Evolutionary conservation across 139 green algal species (phyloP), one percentile per base, ranked within the genome.

Genomic region (Micromonas commoda): DNA sequence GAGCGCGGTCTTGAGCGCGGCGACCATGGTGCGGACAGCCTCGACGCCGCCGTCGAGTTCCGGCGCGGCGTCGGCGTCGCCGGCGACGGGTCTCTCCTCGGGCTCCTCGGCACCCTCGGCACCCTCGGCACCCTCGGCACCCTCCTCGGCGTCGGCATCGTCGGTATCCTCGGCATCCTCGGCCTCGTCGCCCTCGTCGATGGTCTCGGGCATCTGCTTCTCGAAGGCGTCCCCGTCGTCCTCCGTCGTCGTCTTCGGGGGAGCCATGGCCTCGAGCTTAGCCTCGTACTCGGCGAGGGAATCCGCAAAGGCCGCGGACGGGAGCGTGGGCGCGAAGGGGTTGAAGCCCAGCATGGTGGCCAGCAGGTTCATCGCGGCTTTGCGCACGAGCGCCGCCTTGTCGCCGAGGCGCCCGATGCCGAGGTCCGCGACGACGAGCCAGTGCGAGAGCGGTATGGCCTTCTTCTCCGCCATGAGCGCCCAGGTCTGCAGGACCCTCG

Each of bases 381-480:
- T 91, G 35, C 90, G 81, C 63, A 96, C 91, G 24, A 94, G 64
- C 9, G 82, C 64, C 21, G 86, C 82, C 79, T 92, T 94, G 82
- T 97, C 93, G 74, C 93, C 82, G 69, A 97, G 84, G n/a, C 93
- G 86, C 0, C 87, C 89, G 2, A 84, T 77, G 1, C 84, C 91
- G 23, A 96, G 81, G 73, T 86, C 51, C 0, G 87, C 85, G 29
- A 95, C 90, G 33, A 72, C 34, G 39, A 86, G 71, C 89, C 86
- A 93, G 83, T 93, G 87, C 38, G 87, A 86, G 35, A 92, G 45
- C 0, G 87, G 88, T 38, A 92, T 82, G 9, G 72, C 74, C 60
- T 73, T 80, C 39, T 84, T 54, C 72, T 91, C 88, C 2, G 87
- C 91, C 64, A 97, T 87, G 63, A 81, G 80, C 23, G 73, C 81